Conservation (phyloP, 1,284 basidiomycete species). For the Macrocystidia cucumis region DNA sequence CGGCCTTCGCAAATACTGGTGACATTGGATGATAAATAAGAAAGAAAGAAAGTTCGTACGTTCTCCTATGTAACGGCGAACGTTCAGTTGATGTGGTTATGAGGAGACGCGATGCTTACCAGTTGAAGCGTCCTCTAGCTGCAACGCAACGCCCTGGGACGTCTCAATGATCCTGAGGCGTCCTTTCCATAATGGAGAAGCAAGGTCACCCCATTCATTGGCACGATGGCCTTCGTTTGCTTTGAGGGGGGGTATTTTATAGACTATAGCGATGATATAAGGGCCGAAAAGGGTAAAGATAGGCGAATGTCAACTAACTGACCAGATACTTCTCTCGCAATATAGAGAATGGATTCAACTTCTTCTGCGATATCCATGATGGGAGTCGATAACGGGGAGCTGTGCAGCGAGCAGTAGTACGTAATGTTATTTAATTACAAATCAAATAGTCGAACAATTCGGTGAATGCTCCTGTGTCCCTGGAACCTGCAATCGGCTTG, state of each 20-base stretch:
- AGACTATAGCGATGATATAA: conserved; percentile 39
- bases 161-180: conserved; percentile 80
- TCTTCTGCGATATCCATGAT: conserved; percentile 62
- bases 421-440: background rate
- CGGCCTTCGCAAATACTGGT: conserved; percentile 83
- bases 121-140: conserved; percentile 71
- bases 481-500: too few relatives aligned
- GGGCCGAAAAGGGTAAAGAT: conserved; percentile 2
- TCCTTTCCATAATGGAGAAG: conserved; percentile 83
- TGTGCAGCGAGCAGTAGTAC: background rate
- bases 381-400: conserved; percentile 4
- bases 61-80: background rate
- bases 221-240: conserved; percentile 83
- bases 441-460: background rate
- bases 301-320: conserved; percentile 10
- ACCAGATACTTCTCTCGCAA: conserved; percentile 83
- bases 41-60: conserved; percentile 2
- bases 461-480: too few relatives aligned
- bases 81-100: background rate
- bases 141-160: conserved; percentile 46
- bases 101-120: conserved; percentile 40
- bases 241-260: conserved; percentile 77
- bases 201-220: conserved; percentile 81
- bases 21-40: conserved; percentile 7
- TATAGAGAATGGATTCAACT: conserved; percentile 80